phyloP scores from a whole-genome alignment of 495 filamentous ascomycete species.

The Friedmanniomyces endolithicus region DNA sequence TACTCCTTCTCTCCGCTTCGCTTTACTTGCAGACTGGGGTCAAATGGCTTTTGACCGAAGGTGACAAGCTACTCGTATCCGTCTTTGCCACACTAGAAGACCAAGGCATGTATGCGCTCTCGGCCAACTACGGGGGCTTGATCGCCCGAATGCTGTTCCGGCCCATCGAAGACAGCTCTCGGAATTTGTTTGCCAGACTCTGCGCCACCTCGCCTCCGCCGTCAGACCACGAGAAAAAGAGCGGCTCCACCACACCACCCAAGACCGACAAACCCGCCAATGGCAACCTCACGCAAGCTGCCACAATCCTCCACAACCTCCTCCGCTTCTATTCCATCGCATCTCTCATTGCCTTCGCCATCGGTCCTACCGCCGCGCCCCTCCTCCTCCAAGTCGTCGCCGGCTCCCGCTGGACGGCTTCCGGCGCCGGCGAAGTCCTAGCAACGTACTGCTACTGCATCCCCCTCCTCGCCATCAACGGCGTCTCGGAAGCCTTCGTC shows the following conservation, averaged over 20 bases:
- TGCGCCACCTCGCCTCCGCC: conserved; percentile 19
- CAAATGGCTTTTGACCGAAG: conserved; percentile 89
- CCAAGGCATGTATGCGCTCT: conserved; percentile 88
- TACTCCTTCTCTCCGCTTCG: conserved; percentile 56
- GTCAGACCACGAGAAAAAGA: not conserved
- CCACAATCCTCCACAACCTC: conserved; percentile 38
- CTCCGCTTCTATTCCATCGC: conserved; percentile 55
- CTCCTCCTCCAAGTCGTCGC: conserved; percentile 58
- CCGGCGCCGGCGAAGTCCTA: conserved; percentile 55
- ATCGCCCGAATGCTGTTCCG: conserved; percentile 85
- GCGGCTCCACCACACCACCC: not conserved
- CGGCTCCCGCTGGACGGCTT: conserved; percentile 55
- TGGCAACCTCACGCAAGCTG: conserved; percentile 28
- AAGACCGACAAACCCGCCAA: not conserved
- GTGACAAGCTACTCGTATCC: conserved; percentile 78
- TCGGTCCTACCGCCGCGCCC: conserved; percentile 63
- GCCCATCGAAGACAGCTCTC: conserved; percentile 82
- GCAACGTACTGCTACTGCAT: conserved; percentile 82
- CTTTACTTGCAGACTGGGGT: conserved; percentile 76
- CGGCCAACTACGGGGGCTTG: conserved; percentile 87
- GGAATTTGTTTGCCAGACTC: conserved; percentile 73
- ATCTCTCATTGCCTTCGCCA: conserved; percentile 47
- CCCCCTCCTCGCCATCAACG: conserved; percentile 82
- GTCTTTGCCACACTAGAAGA: conserved; percentile 58
- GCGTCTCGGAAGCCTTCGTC: conserved; percentile 84